Percentiles rank a stretch among this genome's conserved stretches.
Conservation (phyloP, 2,329 filamentous ascomycete genomes). For the Apiospora aurea region DNA sequence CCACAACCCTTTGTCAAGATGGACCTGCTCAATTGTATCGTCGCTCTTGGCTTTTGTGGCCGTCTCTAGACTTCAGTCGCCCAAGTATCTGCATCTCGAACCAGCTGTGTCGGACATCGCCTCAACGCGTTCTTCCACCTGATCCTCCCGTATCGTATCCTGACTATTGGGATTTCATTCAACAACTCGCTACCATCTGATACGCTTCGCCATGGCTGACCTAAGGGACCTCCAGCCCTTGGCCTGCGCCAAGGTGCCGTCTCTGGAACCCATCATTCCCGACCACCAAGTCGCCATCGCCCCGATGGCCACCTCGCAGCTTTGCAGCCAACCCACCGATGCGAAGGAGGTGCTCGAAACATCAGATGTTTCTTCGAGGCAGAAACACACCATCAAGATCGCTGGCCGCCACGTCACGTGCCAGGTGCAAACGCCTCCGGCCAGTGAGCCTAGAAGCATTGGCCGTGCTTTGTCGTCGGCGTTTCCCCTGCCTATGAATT, state of each 20-base stretch:
- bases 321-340: neutral
- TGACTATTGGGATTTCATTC: neutral
- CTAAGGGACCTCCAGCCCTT: neutral
- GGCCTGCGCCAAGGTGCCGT: slow-evolving; percentile 13
- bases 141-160: neutral
- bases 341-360: neutral
- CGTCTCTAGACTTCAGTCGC: slow-evolving; percentile 26
- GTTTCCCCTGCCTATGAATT: slow-evolving; percentile 66
- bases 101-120: slow-evolving; percentile 6
- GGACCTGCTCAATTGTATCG: slow-evolving; percentile 24
- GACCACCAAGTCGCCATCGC: neutral
- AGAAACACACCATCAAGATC: neutral
- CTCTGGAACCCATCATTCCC: neutral
- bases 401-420: neutral
- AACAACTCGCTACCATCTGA: neutral
- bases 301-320: slow-evolving; percentile 8
- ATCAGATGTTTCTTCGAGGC: neutral
- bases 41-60: slow-evolving; percentile 23
- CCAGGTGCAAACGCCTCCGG: slow-evolving; percentile 4
- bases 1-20: slow-evolving; percentile 22
- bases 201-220: slow-evolving; percentile 2
- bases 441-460: slow-evolving; percentile 25
- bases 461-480: slow-evolving; percentile 29
- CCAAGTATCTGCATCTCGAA: neutral
- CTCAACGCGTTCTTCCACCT: neutral